Conservation (phyloP, 2,329 filamentous ascomycete species). For the Xylariaceae sp. region DNA sequence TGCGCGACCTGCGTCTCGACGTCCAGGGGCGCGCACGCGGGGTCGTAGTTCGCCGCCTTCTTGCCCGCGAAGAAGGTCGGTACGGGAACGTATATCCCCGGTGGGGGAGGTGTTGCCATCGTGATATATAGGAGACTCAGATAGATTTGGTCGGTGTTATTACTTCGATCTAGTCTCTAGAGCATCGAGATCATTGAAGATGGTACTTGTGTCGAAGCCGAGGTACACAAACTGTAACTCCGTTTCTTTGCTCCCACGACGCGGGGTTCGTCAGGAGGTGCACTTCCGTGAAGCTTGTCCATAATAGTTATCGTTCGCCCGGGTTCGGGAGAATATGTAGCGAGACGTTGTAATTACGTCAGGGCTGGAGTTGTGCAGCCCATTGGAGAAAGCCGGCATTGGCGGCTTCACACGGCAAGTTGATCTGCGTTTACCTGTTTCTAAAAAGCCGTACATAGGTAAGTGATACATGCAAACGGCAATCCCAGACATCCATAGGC, state of each 20-base stretch:
- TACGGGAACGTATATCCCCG: constrained; percentile 51
- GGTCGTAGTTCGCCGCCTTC: constrained; percentile 35
- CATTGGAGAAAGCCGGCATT: constrained; percentile 7
- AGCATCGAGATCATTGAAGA: no score
- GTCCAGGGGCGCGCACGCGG: constrained; percentile 48
- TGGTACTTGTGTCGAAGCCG: no score
- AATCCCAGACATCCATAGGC: no score
- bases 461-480: no score
- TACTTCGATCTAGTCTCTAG: no score
- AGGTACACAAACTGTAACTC: no score
- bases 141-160: no score
- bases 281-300: no score
- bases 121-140: no score
- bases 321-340: constrained; percentile 19
- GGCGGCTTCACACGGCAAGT: not conserved
- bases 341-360: constrained; percentile 7
- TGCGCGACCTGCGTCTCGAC: constrained; percentile 52
- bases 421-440: no score
- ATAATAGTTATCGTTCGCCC: constrained; percentile 7
- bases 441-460: no score
- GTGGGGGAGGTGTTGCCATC: constrained; percentile 32
- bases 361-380: not conserved
- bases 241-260: constrained; percentile 5
- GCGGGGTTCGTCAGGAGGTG: constrained; percentile 16
- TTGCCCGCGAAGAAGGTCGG: constrained; percentile 54